Evolutionary conservation across 2,329 filamentous ascomycete genomes (phyloP).

Genomic region (Tolypocladium tropicale): DNA sequence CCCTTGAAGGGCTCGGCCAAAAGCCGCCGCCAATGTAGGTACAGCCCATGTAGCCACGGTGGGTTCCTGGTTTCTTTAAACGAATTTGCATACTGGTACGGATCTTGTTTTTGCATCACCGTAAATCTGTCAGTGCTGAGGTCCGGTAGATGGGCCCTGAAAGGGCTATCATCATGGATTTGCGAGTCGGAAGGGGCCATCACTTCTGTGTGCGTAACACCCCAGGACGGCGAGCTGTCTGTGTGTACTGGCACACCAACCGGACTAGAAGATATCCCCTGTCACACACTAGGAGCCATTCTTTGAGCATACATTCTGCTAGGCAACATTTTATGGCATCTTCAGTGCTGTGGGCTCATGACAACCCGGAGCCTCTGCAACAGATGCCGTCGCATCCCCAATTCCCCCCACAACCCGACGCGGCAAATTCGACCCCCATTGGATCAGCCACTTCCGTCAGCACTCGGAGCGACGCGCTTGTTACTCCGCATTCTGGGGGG

Average conservation of each 20-base stretch:
- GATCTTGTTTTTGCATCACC: slow-evolving; percentile 50
- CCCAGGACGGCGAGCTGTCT: not conserved
- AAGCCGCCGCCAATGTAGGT: slow-evolving; percentile 46
- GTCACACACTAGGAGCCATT: not conserved
- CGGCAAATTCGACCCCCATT: not conserved
- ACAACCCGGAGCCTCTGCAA: not conserved
- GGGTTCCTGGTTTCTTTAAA: slow-evolving; percentile 50
- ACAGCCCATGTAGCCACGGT: slow-evolving; percentile 56
- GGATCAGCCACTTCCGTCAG: not conserved
- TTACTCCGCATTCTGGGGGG: not conserved
- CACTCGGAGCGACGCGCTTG: not conserved
- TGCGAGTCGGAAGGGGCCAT: not conserved
- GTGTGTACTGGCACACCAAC: not conserved
- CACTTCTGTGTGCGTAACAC: not conserved
- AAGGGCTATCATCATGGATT: not conserved
- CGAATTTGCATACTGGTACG: slow-evolving; percentile 48
- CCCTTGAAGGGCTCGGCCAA: slow-evolving; percentile 60
- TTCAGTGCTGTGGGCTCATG: not conserved
- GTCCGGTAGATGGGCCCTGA: not conserved
- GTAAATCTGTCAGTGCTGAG: slow-evolving; percentile 32
- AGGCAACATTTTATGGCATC: not conserved
- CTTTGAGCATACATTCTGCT: not conserved
- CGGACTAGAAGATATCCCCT: too few species aligned
- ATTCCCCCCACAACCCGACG: not conserved
- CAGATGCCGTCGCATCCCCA: not conserved